Base-by-base conservation (phyloP, 768 basidiomycete genomes). In the Tylopilus sp. region DNA sequence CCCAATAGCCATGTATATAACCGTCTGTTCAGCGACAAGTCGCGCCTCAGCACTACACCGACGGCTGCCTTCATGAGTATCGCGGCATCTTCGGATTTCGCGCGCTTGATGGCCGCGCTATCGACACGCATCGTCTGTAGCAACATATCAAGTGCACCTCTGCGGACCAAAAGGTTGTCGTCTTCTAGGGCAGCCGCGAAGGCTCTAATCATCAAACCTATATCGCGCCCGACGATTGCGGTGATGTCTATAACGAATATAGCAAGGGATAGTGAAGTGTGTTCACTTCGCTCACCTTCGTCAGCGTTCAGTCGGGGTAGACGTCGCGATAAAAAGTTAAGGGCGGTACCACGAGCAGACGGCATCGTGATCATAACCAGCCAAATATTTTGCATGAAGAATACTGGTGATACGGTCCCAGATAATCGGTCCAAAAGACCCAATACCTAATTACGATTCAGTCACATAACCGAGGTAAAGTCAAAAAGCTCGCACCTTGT, bases 351-450 rank as follows among this genome's bases (percentile, higher is more conserved):
- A 38, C 97, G 84, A 17, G 88, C 85, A 21, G 85, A 78, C 0
- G 94, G 87, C 12, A 89, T 86, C 1, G 95, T 97, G 48, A 98
- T 75, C 81, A 98, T 89, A 43, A 90, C 80, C 28, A 98, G 77
- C 89, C 95, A 98, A 31, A 98, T 76, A 56, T 94, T 98, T 68
- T 98, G 94, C 63, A 95, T 81, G 75, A 98, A 98, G 73, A 97
- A 95, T 0, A 89, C 79, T 0, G 82, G 82, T 3, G 91, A 86
- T 17, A 98, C 87, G 0, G 91, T 86, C 40, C 82, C 85, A 3
- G 94, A 91, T 2, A 98, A 70, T 30, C 81, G 79, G 67, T 94
- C 90, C 48, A 98, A 75, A 15, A 99, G 69, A 44, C 74, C 73
- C 28, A 98, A 67, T 30, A 95, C 91, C 90, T 92, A 58, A 26